Evolutionary conservation across 345 rosid genomes (phyloP), one percentile per base, ranked within the genome.

Genomic region (Zanthoxylum bungeanum): DNA sequence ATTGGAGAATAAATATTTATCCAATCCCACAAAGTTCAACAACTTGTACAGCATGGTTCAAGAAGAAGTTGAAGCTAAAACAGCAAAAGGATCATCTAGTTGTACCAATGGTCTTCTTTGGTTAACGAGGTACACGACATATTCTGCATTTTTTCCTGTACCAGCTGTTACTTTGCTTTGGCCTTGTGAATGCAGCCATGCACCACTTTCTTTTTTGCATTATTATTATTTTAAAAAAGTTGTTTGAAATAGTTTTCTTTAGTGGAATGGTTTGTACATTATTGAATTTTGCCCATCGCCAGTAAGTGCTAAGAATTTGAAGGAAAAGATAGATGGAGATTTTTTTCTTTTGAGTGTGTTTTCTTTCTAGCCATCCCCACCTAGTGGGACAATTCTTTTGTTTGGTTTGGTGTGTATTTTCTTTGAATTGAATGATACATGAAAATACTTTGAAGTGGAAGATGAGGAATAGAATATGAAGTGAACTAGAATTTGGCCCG

Each of bases 81-180:
- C 89, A 8, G 89, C 97, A 3, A 91, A 88, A 75, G 86, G 81
- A 69, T 92, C 99, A 40, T 90, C 98, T 60, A 92, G 98, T 64
- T 95, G 97, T 83, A 88, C 97, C 71, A 92, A 88, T 71, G 98
- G 98, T 70, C 93, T 95, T 77, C 98, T 95, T 77, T 95, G 99
- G 99, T 72, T 95, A 69, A 92, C 99, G 59, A 89, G 97, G 97
- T 90, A 72, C 57, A 44, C n/a, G 7, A 25, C 22, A 28, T 1
- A 56, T 51, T 3, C 30, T 56, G 27, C 60, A 22, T 75, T 5
- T 9, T 60, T 17, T 62, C 28, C 31, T 53, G 8, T 42, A 27
- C 14, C 19, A 11, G 14, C 4, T 46, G 50, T 49, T 44, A 21
- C 34, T 28, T 14, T 3, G 28, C n/a, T 1, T 60, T 60, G 33